A percentile compares a stretch with the other conserved stretches of the same genome.
phyloP scores from a whole-genome alignment of 1,139 yeast species.

The Pichia sp. region DNA sequence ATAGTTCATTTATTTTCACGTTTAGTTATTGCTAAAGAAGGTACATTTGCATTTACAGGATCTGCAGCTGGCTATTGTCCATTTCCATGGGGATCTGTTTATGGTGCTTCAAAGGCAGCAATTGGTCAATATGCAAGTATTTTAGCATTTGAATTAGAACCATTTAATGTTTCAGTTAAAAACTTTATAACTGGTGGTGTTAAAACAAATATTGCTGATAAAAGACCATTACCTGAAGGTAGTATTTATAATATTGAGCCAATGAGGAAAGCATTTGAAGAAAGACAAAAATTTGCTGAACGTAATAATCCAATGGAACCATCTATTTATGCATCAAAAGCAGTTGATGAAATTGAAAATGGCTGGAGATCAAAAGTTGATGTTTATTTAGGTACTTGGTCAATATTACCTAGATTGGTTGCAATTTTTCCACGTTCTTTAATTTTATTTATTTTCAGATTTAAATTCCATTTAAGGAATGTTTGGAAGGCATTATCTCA shows the following conservation, averaged over 20 bases:
- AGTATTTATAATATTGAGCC: constrained; percentile 52
- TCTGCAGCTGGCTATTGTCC: constrained; percentile 62
- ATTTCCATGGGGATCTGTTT: constrained; percentile 66
- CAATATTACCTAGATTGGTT: constrained; percentile 35
- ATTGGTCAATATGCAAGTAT: constrained; percentile 63
- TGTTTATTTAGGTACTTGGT: constrained; percentile 51
- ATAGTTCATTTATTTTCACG: constrained; percentile 53
- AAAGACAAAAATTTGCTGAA: constrained; percentile 56
- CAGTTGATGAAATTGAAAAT: constrained; percentile 44
- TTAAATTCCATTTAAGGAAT: constrained; percentile 43
- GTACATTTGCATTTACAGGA: constrained; percentile 71
- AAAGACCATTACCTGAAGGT: constrained; percentile 46
- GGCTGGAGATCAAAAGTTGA: constrained; percentile 34
- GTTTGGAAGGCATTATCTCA: constrained; percentile 27
- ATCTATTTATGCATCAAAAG: constrained; percentile 47
- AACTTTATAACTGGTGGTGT: constrained; percentile 70
- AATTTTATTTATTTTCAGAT: constrained; percentile 38
- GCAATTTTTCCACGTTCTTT: constrained; percentile 44
- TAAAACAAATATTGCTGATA: constrained; percentile 53
- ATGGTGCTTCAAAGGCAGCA: constrained; percentile 73
- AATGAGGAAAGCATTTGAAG: constrained; percentile 42
- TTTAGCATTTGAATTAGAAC: constrained; percentile 61
- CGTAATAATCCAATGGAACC: constrained; percentile 56
- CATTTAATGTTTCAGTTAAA: constrained; percentile 67
- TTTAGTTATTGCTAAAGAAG: constrained; percentile 58